Conservation (phyloP, 768 basidiomycete species). For the Boletus patriciae region DNA sequence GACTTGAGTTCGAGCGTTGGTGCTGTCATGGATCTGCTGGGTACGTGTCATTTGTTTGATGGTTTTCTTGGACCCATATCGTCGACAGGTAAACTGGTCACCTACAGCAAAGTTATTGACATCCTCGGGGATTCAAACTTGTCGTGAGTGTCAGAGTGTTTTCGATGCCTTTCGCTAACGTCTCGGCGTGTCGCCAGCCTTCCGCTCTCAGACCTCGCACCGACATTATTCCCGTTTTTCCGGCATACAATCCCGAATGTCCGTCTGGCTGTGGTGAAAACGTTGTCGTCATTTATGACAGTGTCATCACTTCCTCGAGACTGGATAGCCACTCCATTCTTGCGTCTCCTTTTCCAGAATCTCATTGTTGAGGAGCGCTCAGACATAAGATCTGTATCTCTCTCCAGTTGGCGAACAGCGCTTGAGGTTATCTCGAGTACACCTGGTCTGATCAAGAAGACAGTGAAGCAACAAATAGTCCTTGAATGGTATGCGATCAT, state of each 20-base stretch:
- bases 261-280: slow-evolving; percentile 88
- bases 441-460: slow-evolving; percentile 49
- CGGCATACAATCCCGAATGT: slow-evolving; percentile 95
- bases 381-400: slow-evolving; percentile 77
- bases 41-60: slow-evolving; percentile 41
- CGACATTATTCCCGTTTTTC: slow-evolving; percentile 92
- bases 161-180: slow-evolving; percentile 5
- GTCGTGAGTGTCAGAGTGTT: slow-evolving; percentile 54
- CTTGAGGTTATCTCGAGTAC: slow-evolving; percentile 52
- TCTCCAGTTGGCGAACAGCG: slow-evolving; percentile 72
- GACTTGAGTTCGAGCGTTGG: slow-evolving; percentile 96
- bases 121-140: slow-evolving; percentile 66
- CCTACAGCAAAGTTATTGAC: slow-evolving; percentile 72
- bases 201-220: slow-evolving; percentile 78
- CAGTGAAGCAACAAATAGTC: slow-evolving; percentile 58
- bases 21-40: slow-evolving; percentile 96
- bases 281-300: slow-evolving; percentile 81
- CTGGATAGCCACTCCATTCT: slow-evolving; percentile 78
- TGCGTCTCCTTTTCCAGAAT: slow-evolving; percentile 91
- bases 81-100: slow-evolving; percentile 72
- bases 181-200: slow-evolving; percentile 43
- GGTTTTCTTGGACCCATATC: slow-evolving; percentile 4
- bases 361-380: slow-evolving; percentile 85
- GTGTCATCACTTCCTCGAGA: slow-evolving; percentile 70
- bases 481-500: slow-evolving; percentile 84